These are phyloP conservation scores for Ustilaginoidea virens DNA, from an alignment of 2,329 filamentous ascomycete genomes.

Conservation along the genomic window DNA sequence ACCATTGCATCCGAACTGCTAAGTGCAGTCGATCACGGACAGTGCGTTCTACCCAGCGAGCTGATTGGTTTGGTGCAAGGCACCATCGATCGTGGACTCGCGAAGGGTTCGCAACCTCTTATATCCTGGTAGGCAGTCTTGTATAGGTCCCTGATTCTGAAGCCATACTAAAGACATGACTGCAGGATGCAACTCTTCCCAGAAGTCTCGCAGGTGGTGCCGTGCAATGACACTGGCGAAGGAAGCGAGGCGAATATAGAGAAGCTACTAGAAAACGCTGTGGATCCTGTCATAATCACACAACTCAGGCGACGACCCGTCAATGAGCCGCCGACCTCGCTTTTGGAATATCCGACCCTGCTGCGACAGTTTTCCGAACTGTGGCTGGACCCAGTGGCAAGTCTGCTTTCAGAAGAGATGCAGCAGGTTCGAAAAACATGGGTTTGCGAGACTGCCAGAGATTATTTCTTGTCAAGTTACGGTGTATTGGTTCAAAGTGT, in stretches of 20 bases:
- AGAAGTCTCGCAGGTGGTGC: constrained; percentile 1
- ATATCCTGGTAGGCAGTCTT: constrained; percentile 18
- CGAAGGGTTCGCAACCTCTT: constrained; percentile 13
- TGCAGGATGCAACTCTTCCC: constrained; percentile 14
- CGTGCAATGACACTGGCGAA: constrained; percentile 6
- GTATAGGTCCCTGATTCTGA: neutral
- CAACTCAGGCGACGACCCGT: constrained; percentile 13
- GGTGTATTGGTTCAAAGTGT: constrained; percentile 20
- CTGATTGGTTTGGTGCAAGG: constrained; percentile 13
- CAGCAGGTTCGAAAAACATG: constrained; percentile 12
- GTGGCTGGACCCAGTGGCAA: constrained; percentile 16
- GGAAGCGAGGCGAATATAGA: constrained; percentile 14
- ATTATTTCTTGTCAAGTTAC: constrained; percentile 19
- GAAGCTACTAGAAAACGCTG: constrained; percentile 12
- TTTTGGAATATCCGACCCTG: constrained; percentile 13
- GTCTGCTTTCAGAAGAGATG: constrained; percentile 10
- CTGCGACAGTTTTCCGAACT: constrained; percentile 14
- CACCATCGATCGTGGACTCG: constrained; percentile 11
- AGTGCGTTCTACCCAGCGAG: constrained; percentile 12
- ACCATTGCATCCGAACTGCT: constrained; percentile 9
- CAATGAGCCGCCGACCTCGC: constrained; percentile 10
- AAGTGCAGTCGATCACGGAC: constrained; percentile 5
- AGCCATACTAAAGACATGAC: constrained; percentile 3
- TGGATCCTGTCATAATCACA: constrained; percentile 14
- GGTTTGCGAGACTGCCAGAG: constrained; percentile 17